Evolutionary conservation across 306 rosid species (phyloP).

Genomic region (Inga laurina): DNA sequence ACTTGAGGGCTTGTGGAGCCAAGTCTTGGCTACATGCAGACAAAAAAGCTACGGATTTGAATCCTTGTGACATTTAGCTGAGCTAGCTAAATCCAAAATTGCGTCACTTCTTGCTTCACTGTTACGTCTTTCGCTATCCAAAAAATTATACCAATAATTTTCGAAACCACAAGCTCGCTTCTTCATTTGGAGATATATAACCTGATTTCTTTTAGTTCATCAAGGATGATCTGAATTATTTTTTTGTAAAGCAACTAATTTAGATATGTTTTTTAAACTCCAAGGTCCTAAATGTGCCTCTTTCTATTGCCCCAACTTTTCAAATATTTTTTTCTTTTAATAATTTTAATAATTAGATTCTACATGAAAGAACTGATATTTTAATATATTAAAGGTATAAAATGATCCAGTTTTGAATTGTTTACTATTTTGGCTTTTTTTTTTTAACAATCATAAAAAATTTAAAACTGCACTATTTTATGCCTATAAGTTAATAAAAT

Average conservation of each 20-base stretch:
- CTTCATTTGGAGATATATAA: background rate
- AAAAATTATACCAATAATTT: background rate
- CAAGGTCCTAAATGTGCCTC: too few species aligned
- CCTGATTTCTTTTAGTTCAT: background rate
- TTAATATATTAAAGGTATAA: too few species aligned
- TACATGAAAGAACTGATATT: too few species aligned
- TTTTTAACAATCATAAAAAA: too few species aligned
- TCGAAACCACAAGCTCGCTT: conserved; percentile 4
- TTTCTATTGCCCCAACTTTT: too few species aligned
- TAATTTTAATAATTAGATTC: too few species aligned
- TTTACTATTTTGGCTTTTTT: too few species aligned
- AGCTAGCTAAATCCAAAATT: conserved; percentile 27
- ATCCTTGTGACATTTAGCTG: conserved; percentile 20
- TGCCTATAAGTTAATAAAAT: too few species aligned
- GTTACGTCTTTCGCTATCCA: conserved; percentile 14
- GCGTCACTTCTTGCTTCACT: conserved; percentile 28
- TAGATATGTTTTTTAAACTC: background rate
- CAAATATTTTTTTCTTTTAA: too few species aligned
- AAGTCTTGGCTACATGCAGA: background rate
- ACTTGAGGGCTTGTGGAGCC: conserved; percentile 25
- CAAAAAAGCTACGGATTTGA: conserved; percentile 20
- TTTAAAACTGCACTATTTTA: too few species aligned
- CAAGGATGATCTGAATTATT: background rate
- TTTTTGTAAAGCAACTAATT: background rate
- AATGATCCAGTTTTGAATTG: too few species aligned